Evolutionary conservation across 805 yeast genomes (phyloP).

Genomic region (Helenozyma rhizophorensis): DNA sequence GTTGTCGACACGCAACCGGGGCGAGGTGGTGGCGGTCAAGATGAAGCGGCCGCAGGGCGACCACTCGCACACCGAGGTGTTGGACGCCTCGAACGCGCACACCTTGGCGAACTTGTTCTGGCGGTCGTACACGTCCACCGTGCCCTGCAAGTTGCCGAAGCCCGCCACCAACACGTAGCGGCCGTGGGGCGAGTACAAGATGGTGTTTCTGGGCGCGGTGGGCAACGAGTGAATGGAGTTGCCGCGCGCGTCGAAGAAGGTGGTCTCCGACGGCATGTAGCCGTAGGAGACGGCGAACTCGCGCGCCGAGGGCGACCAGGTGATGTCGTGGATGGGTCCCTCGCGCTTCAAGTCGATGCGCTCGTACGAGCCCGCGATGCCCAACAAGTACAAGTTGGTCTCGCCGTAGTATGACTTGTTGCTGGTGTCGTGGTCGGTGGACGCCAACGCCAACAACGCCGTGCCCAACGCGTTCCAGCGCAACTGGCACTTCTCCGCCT

Average conservation of each 20-base stretch:
- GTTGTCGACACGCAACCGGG: conserved; percentile 94
- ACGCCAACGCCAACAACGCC: conserved; percentile 86
- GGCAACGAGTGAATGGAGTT: conserved; percentile 79
- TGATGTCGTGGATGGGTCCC: conserved; percentile 96
- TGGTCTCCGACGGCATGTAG: conserved; percentile 94
- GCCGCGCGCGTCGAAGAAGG: conserved; percentile 93
- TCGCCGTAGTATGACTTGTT: conserved; percentile 97
- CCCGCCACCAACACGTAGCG: conserved; percentile 91
- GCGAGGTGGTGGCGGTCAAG: conserved; percentile 94
- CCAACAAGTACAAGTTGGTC: conserved; percentile 83
- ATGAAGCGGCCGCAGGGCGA: conserved; percentile 93
- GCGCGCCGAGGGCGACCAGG: conserved; percentile 94
- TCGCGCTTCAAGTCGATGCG: conserved; percentile 83
- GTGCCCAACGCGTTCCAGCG: conserved; percentile 95
- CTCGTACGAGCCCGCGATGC: conserved; percentile 89
- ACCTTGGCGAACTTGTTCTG: conserved; percentile 77
- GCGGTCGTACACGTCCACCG: conserved; percentile 92
- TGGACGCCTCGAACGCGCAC: conserved; percentile 81
- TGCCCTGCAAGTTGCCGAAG: conserved; percentile 96
- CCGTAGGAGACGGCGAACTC: conserved; percentile 98
- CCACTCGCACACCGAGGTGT: conserved; percentile 97
- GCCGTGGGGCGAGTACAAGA: conserved; percentile 91
- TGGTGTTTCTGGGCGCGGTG: conserved; percentile 83
- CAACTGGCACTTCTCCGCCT: conserved; percentile 89
- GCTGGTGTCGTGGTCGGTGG: conserved; percentile 91